A percentile compares a stretch with the other conserved stretches of the same genome.
Conservation (phyloP, 73 alveolate species). For the Symbiodinium natans region DNA sequence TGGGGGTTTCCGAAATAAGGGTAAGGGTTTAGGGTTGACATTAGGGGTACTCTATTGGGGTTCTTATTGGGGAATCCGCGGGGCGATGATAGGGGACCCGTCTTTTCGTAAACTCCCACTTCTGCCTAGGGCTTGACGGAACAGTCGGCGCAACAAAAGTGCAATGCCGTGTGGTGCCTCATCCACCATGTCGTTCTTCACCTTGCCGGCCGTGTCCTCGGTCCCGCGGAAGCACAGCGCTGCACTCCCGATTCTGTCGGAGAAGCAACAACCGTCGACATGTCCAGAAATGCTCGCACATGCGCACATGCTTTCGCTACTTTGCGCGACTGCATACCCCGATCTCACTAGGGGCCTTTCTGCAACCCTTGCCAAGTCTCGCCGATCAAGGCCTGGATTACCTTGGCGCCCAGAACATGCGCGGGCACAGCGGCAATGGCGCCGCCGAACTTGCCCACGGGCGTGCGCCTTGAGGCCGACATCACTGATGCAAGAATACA, state of each 20-base stretch:
- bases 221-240: not conserved
- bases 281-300: too few relatives aligned
- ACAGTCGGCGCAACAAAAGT: too few relatives aligned
- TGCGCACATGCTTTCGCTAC: too few relatives aligned
- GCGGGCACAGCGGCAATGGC: slow-evolving; percentile 72
- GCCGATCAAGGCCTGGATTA: slow-evolving; percentile 23
- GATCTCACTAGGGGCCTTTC: too few relatives aligned
- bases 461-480: slow-evolving; percentile 53
- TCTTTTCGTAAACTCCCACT: too few relatives aligned
- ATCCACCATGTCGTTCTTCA: slow-evolving; percentile 68
- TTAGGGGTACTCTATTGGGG: not conserved
- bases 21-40: too few relatives aligned
- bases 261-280: too few relatives aligned
- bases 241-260: too few relatives aligned
- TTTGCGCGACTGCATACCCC: too few relatives aligned
- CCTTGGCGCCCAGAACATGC: slow-evolving; percentile 42
- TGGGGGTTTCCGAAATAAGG: not conserved
- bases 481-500: too few relatives aligned
- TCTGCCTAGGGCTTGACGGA: too few relatives aligned
- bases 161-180: slow-evolving; percentile 21
- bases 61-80: not conserved
- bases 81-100: too few relatives aligned
- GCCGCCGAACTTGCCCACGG: slow-evolving; percentile 88
- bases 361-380: not conserved
- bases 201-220: slow-evolving; percentile 82